Conservation (phyloP, 1,139 yeast species). For the Candida glucosophila region DNA sequence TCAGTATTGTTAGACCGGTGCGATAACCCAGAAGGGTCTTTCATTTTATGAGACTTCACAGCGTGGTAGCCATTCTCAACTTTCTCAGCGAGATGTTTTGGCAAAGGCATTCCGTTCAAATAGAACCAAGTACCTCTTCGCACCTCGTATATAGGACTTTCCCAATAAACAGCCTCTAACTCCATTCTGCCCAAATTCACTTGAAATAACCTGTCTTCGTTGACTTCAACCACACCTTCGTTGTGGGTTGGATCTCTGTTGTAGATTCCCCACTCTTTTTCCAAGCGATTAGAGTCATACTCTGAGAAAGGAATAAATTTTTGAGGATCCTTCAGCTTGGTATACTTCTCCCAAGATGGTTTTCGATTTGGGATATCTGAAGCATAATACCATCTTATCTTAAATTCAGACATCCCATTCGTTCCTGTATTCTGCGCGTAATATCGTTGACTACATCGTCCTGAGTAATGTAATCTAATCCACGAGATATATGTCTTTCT, state of each 20-base stretch:
- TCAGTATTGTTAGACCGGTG: slow-evolving; percentile 3
- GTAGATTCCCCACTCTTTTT: slow-evolving; percentile 30
- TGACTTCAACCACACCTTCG: slow-evolving; percentile 42
- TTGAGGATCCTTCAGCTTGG: slow-evolving; percentile 39
- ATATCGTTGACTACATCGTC: too few species aligned
- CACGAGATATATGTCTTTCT: too few species aligned
- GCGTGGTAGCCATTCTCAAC: slow-evolving; percentile 48
- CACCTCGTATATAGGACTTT: slow-evolving; percentile 78
- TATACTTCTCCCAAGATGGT: slow-evolving; percentile 51
- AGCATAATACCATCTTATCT: slow-evolving; percentile 67
- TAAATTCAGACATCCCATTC: too few species aligned
- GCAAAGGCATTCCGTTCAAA: slow-evolving; percentile 52
- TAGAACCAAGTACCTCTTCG: slow-evolving; percentile 83
- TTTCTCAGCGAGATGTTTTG: slow-evolving; percentile 40
- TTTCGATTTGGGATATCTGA: slow-evolving; percentile 66
- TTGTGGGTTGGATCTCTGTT: slow-evolving; percentile 2
- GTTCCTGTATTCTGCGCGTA: too few species aligned
- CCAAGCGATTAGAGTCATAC: slow-evolving; percentile 55
- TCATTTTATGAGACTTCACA: slow-evolving; percentile 18
- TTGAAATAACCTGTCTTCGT: slow-evolving; percentile 72
- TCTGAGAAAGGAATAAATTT: slow-evolving; percentile 66
- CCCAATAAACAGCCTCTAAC: slow-evolving; percentile 76
- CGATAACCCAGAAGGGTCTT: too few species aligned
- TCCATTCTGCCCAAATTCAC: slow-evolving; percentile 52
- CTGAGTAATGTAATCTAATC: too few species aligned